A percentile compares a stretch with the other conserved stretches of the same genome.
These are phyloP conservation scores for Aspergillus fischeri DNA, from an alignment of 2,329 filamentous ascomycete species.

Conservation along the genomic window DNA sequence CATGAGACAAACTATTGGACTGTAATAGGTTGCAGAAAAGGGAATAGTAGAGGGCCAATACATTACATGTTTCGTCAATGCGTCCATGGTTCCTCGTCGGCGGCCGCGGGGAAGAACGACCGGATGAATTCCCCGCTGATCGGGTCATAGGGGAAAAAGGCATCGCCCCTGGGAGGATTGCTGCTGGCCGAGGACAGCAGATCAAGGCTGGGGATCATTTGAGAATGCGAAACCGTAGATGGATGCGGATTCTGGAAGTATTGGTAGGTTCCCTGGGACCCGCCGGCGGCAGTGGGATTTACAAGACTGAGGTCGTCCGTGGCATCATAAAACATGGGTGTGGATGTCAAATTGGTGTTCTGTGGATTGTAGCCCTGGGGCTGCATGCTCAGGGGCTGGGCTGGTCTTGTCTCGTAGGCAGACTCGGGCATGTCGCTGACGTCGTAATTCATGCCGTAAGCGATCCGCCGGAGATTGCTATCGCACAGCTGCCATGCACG, in stretches of 20 bases:
- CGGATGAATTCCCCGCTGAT: conserved; percentile 37
- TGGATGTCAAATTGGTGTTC: not conserved
- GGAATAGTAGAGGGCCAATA: not conserved
- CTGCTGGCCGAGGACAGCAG: conserved; percentile 6
- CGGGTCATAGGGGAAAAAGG: conserved; percentile 37
- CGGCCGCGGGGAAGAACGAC: conserved; percentile 33
- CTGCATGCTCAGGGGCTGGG: conserved; percentile 8
- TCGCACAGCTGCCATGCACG: conserved; percentile 43
- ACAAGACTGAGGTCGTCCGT: not conserved
- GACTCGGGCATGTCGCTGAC: conserved; percentile 30
- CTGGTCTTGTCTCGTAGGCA: conserved; percentile 11
- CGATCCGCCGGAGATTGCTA: conserved; percentile 30
- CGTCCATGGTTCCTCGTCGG: conserved; percentile 26
- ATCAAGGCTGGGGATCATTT: conserved; percentile 4
- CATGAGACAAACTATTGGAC: not conserved
- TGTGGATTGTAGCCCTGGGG: conserved; percentile 3
- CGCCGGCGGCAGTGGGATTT: not conserved
- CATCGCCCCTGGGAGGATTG: conserved; percentile 15
- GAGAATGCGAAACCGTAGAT: not conserved
- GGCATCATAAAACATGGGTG: not conserved
- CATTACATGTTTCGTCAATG: not conserved
- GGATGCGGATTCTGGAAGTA: not conserved
- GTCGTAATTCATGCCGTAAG: conserved; percentile 33
- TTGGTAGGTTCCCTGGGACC: not conserved
- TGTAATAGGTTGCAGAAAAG: not conserved